Evolutionary conservation across 495 filamentous ascomycete species (phyloP).

Genomic region (Podospora anserina): DNA sequence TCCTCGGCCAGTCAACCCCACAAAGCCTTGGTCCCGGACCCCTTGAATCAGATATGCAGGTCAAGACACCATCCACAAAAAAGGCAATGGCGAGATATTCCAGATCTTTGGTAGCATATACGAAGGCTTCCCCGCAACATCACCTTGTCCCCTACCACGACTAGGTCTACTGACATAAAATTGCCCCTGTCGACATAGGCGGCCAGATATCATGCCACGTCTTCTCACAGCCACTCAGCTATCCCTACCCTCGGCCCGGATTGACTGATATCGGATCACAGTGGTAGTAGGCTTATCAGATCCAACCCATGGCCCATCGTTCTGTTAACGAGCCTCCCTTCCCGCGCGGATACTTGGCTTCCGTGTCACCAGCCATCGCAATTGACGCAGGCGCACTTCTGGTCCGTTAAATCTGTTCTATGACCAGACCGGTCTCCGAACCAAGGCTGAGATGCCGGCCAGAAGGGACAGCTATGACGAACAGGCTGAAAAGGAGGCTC

Average conservation of each 20-base stretch:
- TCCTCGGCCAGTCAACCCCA: background rate
- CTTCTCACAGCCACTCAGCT: no score
- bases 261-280: no score
- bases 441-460: constrained; percentile 6
- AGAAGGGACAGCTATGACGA: constrained; percentile 16
- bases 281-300: background rate
- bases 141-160: background rate
- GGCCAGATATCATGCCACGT: background rate
- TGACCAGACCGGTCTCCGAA: background rate
- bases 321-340: constrained; percentile 1
- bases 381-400: background rate
- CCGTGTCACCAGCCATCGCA: constrained; percentile 2
- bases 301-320: background rate
- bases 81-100: background rate
- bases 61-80: background rate
- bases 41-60: constrained; percentile 5
- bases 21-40: background rate
- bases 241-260: no score
- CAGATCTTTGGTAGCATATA: background rate
- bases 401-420: background rate
- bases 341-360: constrained; percentile 17
- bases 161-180: background rate
- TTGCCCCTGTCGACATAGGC: background rate
- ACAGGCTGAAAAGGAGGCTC: constrained; percentile 21
- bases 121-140: background rate